These are phyloP conservation scores for Aspergillus neoniger DNA, from an alignment of 2,329 filamentous ascomycete species.

Conservation along the genomic window DNA sequence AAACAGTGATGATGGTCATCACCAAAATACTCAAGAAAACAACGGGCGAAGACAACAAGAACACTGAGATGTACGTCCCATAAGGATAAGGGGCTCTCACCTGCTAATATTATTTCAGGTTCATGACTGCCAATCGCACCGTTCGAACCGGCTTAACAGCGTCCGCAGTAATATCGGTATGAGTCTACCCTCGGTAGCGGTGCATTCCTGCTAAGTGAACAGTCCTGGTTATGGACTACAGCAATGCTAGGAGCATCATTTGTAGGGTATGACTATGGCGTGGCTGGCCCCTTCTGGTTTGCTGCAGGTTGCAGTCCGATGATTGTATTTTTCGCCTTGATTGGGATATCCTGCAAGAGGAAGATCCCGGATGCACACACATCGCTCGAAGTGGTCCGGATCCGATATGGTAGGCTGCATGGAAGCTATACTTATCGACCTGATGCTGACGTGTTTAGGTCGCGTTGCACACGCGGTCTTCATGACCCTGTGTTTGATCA, in stretches of 20 bases:
- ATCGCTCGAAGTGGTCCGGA: slow-evolving; percentile 55
- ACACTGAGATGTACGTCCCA: slow-evolving; percentile 51
- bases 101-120: slow-evolving; percentile 32
- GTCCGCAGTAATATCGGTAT: slow-evolving; percentile 55
- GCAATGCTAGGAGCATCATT: slow-evolving; percentile 54
- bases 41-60: slow-evolving; percentile 54
- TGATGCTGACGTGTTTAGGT: slow-evolving; percentile 22
- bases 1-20: slow-evolving; percentile 49
- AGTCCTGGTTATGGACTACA: slow-evolving; percentile 58
- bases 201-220: not conserved
- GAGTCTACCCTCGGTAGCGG: not conserved
- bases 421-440: accelerated
- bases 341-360: slow-evolving; percentile 55
- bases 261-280: slow-evolving; percentile 57
- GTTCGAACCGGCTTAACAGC: slow-evolving; percentile 56
- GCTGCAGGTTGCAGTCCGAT: slow-evolving; percentile 58
- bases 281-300: slow-evolving; percentile 61
- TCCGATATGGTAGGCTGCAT: slow-evolving; percentile 47
- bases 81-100: not conserved
- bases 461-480: slow-evolving; percentile 53
- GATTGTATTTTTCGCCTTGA: slow-evolving; percentile 58
- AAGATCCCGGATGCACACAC: slow-evolving; percentile 59
- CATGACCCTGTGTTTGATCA: slow-evolving; percentile 55
- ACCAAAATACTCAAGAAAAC: slow-evolving; percentile 53
- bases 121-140: slow-evolving; percentile 56